Conservation (phyloP, 768 basidiomycete species). For the Russula compacta region DNA sequence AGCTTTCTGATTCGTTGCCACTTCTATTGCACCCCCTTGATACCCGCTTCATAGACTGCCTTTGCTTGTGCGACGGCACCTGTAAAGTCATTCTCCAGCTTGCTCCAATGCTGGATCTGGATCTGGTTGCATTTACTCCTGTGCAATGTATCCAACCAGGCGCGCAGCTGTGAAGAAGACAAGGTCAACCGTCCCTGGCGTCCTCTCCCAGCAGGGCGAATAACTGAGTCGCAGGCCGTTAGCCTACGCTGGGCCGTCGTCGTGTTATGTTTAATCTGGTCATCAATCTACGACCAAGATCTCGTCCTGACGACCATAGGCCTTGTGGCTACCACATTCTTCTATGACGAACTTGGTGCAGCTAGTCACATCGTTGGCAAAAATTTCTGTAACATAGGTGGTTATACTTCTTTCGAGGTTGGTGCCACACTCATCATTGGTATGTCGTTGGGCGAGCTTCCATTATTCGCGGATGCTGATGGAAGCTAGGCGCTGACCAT, state of each 20-base stretch:
- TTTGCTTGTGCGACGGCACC: slow-evolving; percentile 21
- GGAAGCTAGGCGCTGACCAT: slow-evolving; percentile 11
- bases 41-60: slow-evolving; percentile 6
- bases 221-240: slow-evolving; percentile 17
- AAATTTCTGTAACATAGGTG: slow-evolving; percentile 21
- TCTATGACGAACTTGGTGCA: slow-evolving; percentile 16
- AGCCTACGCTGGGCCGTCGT: slow-evolving; percentile 20
- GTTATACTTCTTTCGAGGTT: slow-evolving; percentile 22
- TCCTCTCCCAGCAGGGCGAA: slow-evolving; percentile 23
- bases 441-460: slow-evolving; percentile 9
- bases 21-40: background rate
- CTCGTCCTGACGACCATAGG: slow-evolving; percentile 17
- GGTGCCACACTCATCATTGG: slow-evolving; percentile 20
- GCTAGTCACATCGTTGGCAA: slow-evolving; percentile 17
- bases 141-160: slow-evolving; percentile 24
- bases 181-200: slow-evolving; percentile 24
- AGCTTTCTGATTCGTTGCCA: background rate
- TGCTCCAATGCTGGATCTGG: slow-evolving; percentile 20
- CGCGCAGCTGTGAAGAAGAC: slow-evolving; percentile 21
- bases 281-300: slow-evolving; percentile 11
- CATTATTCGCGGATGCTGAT: slow-evolving; percentile 9
- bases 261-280: slow-evolving; percentile 17
- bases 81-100: slow-evolving; percentile 9
- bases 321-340: slow-evolving; percentile 21
- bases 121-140: slow-evolving; percentile 24